These are phyloP conservation scores for Zychaea mexicana DNA, from an alignment of 371 early-diverging fungal species.

Conservation along the genomic window DNA sequence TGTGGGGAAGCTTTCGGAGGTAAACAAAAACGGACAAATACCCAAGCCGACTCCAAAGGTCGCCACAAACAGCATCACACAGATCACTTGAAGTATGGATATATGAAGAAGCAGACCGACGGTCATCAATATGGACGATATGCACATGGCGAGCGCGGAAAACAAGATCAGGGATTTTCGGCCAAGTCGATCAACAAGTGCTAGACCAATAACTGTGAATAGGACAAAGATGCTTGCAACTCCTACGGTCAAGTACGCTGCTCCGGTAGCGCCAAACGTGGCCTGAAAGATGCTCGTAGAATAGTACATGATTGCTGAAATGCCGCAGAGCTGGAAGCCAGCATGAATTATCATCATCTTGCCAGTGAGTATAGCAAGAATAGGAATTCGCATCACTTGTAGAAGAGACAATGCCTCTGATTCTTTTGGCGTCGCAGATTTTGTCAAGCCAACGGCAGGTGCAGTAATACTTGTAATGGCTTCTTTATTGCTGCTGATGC, in stretches of 20 bases:
- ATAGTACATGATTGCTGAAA: conserved; percentile 70
- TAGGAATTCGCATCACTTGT: conserved; percentile 35
- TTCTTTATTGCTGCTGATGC: background rate
- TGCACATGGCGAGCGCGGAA: conserved; percentile 49
- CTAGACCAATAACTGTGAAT: conserved; percentile 47
- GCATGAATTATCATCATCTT: conserved; percentile 64
- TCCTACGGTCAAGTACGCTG: conserved; percentile 45
- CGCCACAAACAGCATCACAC: conserved; percentile 76
- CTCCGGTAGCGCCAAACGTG: conserved; percentile 31
- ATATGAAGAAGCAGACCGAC: conserved; percentile 43
- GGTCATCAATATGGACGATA: conserved; percentile 37
- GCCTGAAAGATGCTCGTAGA: conserved; percentile 48
- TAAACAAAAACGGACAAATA: conserved; percentile 77
- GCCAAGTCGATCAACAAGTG: conserved; percentile 63
- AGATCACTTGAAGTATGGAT: conserved; percentile 62
- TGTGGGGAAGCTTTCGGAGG: conserved; percentile 69
- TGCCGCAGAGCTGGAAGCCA: conserved; percentile 62
- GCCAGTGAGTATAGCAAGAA: conserved; percentile 26
- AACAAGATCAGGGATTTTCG: conserved; percentile 62
- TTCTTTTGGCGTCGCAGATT: background rate
- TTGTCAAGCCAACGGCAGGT: too few relatives aligned
- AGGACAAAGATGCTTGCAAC: conserved; percentile 51
- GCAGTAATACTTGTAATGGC: too few relatives aligned
- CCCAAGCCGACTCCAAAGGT: conserved; percentile 85
- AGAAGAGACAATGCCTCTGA: background rate